phyloP scores from a whole-genome alignment of 1,284 basidiomycete genomes.

The Chalciporus sp. region DNA sequence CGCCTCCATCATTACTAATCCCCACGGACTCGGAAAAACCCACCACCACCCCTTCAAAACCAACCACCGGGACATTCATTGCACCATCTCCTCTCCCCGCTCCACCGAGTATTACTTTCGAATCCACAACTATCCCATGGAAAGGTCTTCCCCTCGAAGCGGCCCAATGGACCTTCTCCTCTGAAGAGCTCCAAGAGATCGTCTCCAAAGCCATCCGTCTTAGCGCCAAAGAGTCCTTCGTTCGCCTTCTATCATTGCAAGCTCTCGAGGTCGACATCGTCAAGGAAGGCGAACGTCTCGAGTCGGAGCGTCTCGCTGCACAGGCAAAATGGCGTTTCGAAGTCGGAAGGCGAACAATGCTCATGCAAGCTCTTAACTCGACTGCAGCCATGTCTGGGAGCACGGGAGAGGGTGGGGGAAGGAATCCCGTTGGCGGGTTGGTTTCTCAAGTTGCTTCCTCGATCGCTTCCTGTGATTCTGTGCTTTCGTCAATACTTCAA shows the following conservation, averaged over 20 bases:
- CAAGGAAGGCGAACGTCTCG: constrained; percentile 59
- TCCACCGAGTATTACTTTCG: constrained; percentile 56
- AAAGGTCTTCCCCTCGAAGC: constrained; percentile 70
- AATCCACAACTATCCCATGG: constrained; percentile 57
- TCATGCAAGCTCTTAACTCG: constrained; percentile 65
- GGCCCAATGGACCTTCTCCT: constrained; percentile 75
- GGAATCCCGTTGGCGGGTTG: constrained; percentile 40
- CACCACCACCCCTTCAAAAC: constrained; percentile 20
- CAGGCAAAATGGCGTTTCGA: constrained; percentile 71
- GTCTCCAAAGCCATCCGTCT: constrained; percentile 73
- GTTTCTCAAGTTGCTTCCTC: constrained; percentile 62
- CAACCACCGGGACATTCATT: constrained; percentile 19
- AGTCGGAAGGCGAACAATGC: constrained; percentile 68
- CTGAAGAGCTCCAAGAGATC: constrained; percentile 67
- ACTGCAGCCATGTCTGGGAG: constrained; percentile 25
- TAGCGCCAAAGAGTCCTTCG: constrained; percentile 70
- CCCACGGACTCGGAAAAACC: constrained; percentile 7
- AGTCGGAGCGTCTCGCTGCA: constrained; percentile 47
- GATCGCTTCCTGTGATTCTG: constrained; percentile 58
- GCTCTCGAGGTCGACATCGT: constrained; percentile 60
- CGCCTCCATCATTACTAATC: background rate
- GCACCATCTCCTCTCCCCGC: constrained; percentile 42
- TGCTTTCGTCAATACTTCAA: constrained; percentile 56
- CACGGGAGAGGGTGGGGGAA: constrained; percentile 24
- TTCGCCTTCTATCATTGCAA: constrained; percentile 65